phyloP scores from a whole-genome alignment of 306 rosid species.

The Lathyrus oleraceus region DNA sequence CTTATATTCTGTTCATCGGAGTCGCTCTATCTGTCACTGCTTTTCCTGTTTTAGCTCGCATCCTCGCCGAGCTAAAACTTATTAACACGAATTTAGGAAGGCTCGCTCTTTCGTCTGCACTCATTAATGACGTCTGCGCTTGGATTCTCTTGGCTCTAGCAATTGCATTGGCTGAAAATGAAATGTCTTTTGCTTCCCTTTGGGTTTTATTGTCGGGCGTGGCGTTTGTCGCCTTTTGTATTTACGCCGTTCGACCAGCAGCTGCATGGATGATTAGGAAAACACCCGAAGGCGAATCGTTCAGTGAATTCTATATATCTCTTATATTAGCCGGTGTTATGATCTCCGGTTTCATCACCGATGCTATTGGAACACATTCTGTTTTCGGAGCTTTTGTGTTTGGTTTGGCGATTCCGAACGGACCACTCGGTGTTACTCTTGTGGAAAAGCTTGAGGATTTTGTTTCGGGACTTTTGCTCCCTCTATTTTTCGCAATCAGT shows the following conservation, averaged over 20 bases:
- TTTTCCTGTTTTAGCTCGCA: constrained; percentile 74
- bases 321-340: constrained; percentile 85
- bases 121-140: constrained; percentile 79
- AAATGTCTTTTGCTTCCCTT: constrained; percentile 59
- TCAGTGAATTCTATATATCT: constrained; percentile 71
- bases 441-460: constrained; percentile 96
- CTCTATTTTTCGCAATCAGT: constrained; percentile 87
- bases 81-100: constrained; percentile 74
- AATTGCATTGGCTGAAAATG: constrained; percentile 68
- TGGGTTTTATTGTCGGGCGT: constrained; percentile 75
- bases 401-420: constrained; percentile 85
- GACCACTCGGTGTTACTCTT: constrained; percentile 79
- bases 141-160: constrained; percentile 86
- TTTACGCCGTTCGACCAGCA: constrained; percentile 59
- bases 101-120: constrained; percentile 76
- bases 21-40: constrained; percentile 88
- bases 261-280: constrained; percentile 58
- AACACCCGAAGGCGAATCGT: constrained; percentile 86
- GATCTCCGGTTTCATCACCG: constrained; percentile 85
- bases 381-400: constrained; percentile 93
- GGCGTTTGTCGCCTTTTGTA: constrained; percentile 58
- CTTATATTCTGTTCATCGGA: constrained; percentile 74
- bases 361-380: constrained; percentile 89
- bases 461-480: constrained; percentile 87
- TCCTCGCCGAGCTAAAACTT: constrained; percentile 84